Evolutionary conservation across 305 asterid genomes (phyloP).

Genomic region (Vinca major): DNA sequence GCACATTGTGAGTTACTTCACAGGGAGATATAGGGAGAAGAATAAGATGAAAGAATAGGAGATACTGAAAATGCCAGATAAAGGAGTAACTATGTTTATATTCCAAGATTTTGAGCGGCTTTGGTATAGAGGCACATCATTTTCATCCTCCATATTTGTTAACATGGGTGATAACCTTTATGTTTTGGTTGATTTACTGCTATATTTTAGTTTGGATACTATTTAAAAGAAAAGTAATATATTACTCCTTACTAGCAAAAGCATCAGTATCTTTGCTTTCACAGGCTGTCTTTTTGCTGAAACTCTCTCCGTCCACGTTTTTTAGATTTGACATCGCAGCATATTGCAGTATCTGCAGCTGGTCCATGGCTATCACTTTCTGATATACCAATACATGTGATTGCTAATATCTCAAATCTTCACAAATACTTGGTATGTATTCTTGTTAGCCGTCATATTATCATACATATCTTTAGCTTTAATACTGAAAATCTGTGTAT

Average conservation of each 20-base stretch:
- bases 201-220: neutral
- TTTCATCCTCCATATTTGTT: neutral
- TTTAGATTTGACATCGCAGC: neutral
- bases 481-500: neutral
- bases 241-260: neutral
- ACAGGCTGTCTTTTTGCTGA: neutral
- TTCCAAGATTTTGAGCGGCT: neutral
- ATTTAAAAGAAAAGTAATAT: neutral
- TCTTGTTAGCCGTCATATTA: neutral
- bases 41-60: neutral
- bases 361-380: neutral
- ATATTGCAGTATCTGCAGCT: conserved; percentile 1
- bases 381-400: neutral
- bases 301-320: neutral
- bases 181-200: neutral
- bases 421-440: neutral
- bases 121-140: neutral
- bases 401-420: neutral
- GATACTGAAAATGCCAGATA: neutral
- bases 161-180: neutral
- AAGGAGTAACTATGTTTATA: neutral
- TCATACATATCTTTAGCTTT: neutral
- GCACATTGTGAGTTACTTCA: neutral
- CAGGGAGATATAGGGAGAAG: neutral
- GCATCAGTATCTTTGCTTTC: neutral